Evolutionary conservation across 306 rosid genomes (phyloP), one percentile per base, ranked within the genome.

Genomic region (Vicia faba): DNA sequence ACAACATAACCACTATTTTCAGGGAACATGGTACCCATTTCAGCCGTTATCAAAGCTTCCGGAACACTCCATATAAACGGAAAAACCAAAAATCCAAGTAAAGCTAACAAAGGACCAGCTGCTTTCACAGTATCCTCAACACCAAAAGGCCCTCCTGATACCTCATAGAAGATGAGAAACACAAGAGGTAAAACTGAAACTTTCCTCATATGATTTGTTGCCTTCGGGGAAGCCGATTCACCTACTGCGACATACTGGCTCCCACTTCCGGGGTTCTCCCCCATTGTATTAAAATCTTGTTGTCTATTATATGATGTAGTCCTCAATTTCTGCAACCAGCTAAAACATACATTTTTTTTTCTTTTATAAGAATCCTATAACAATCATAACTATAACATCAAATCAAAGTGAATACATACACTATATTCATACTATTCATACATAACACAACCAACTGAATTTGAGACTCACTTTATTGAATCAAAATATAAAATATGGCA

Each of bases 11-110:
- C 96, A 36, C 96, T 81, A 61, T 88, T 89, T 74, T 89, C 96
- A 2, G 98, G 96, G 75, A 92, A 92, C 96, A 92, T 92, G 48
- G 98, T 89, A 10, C 96, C 96, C 96, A 92, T 87, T 61, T 92
- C 98, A 5, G 96, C 96, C 14, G 96, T 92, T 2, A 92, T 83
- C 66, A 92, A 73, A 23, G 98, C 98, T 49, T 92, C 98, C 0
- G 98, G 98, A 61, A 93, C 61, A 74, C 96, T 93, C 97, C 98
- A 93, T 78, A 93, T 75, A 19, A 93, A 65, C 55, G 98, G 96
- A 63, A 93, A 88, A 65, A 93, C 50, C 79, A 93, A 59, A 78
- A 87, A 93, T 1, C 98, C 96, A 3, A 84, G 44, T 39, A 93
- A 86, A 41, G 97, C 96, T 49, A 93, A 80, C 7, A 93, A 87